These are phyloP conservation scores for Polygonum maritimum DNA, from an alignment of 148 eudicot species.

Conservation along the genomic window DNA sequence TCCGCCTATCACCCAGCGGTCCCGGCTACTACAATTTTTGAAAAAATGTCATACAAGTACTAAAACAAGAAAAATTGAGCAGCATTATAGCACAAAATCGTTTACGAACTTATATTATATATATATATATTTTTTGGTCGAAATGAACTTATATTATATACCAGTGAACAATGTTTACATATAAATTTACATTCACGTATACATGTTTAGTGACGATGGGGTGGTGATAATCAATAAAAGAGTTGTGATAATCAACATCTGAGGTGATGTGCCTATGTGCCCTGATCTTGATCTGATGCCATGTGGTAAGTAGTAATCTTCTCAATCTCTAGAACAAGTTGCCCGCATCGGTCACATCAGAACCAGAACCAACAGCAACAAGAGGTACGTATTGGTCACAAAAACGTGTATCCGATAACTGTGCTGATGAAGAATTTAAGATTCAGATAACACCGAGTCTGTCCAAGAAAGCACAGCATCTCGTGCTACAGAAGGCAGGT, in stretches of 20 bases:
- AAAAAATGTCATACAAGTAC: too few species aligned
- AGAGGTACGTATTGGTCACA: not conserved
- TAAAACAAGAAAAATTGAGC: not conserved
- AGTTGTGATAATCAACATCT: not conserved
- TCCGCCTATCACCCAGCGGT: too few species aligned
- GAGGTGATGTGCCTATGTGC: not conserved
- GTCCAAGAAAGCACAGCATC: slow-evolving; percentile 90
- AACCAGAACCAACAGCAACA: not conserved
- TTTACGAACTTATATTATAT: not conserved
- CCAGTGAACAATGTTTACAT: too few species aligned
- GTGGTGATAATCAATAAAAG: too few species aligned
- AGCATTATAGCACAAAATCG: too few species aligned
- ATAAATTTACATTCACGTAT: too few species aligned
- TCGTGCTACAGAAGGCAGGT: slow-evolving; percentile 69
- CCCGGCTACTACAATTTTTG: too few species aligned
- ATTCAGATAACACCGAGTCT: slow-evolving; percentile 55
- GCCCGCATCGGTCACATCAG: not conserved
- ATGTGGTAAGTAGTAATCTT: not conserved
- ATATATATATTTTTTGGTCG: too few species aligned
- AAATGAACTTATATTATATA: not conserved
- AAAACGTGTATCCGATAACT: not conserved
- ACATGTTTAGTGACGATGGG: too few species aligned
- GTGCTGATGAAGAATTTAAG: slow-evolving; percentile 9
- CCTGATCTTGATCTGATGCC: not conserved
- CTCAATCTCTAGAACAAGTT: not conserved